Conservation (phyloP, 2,329 filamentous ascomycete genomes). For the Phaeosphaeria sp. region DNA sequence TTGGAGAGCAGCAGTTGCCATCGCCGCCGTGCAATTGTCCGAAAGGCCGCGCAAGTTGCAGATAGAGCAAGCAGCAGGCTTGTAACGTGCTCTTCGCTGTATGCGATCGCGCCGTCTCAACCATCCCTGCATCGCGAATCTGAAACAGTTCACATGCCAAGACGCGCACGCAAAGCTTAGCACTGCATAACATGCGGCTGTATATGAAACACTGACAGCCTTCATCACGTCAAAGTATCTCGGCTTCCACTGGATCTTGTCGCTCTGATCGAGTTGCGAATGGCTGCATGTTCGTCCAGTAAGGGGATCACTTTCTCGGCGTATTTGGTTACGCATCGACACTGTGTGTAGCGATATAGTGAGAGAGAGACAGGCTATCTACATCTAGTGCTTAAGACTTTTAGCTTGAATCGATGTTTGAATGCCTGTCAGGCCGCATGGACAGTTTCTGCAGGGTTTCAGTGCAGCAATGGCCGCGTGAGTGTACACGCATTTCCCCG, state of each 20-base stretch:
- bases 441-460: slow-evolving; percentile 28
- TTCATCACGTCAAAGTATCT: slow-evolving; percentile 8
- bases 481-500: slow-evolving; percentile 11
- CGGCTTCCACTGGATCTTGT: neutral
- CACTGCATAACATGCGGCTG: slow-evolving; percentile 13
- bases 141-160: slow-evolving; percentile 30
- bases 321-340: neutral
- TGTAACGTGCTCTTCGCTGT: neutral
- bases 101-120: neutral
- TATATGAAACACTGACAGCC: slow-evolving; percentile 33
- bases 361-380: neutral
- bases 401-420: neutral
- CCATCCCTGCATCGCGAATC: slow-evolving; percentile 11
- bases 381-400: neutral
- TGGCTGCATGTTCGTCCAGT: neutral
- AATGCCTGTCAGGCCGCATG: neutral
- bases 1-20: neutral
- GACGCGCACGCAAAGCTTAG: slow-evolving; percentile 24
- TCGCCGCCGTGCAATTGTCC: neutral
- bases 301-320: neutral
- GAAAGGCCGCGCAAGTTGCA: neutral
- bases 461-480: slow-evolving; percentile 22
- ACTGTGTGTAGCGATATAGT: neutral
- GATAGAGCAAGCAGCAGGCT: neutral
- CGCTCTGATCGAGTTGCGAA: neutral